Evolutionary conservation across 2,329 filamentous ascomycete species (phyloP), one percentile per base, ranked within the genome.

Genomic region (Clarireedia homoeocarpa): DNA sequence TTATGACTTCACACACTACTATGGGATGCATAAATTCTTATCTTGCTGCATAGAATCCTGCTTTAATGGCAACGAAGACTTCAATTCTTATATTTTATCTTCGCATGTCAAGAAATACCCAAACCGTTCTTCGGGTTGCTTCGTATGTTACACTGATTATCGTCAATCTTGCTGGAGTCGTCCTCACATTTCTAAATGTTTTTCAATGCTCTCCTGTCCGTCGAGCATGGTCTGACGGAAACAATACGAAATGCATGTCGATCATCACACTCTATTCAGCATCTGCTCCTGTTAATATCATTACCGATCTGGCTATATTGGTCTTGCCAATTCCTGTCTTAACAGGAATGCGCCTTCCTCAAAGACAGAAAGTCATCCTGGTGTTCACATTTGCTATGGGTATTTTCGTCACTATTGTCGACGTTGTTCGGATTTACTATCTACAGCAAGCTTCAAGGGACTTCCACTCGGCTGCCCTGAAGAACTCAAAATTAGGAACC

Each of bases 51-150:
- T 65, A 91, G 84, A 95, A 96, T 67, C 91, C 91, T 12, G 86
- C 89, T 3, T 77, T 96, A 55, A 95, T 95, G 89, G 84, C 87
- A 2, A 90, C 89, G 51, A 96, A 96, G 73, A 91, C 89, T 0
- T 95, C 90, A n/a, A 89, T 96, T 64, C 77, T 96, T 57, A 79
- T 94, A 53, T 96, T 96, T 71, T 96, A 95, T 72, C 77, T 96
- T 50, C 85, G 86, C 42, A 77, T 96, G 48, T 88, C 89, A 26
- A 86, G 85, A 65, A 88, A 89, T 58, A 85, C 82, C 0, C 84
- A 95, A 62, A 82, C 83, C 60, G 76, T 91, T 50, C 85, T 96
- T 62, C 83, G 87, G 58, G 82, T 86, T 71, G 84, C 85, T n/a
- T 94, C 89, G n/a, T 91, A 91, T 75, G 76, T 79, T 4, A 90